These are phyloP conservation scores for Filobasidium uniguttulatum DNA, from an alignment of 1,284 basidiomycete species.

Conservation along the genomic window DNA sequence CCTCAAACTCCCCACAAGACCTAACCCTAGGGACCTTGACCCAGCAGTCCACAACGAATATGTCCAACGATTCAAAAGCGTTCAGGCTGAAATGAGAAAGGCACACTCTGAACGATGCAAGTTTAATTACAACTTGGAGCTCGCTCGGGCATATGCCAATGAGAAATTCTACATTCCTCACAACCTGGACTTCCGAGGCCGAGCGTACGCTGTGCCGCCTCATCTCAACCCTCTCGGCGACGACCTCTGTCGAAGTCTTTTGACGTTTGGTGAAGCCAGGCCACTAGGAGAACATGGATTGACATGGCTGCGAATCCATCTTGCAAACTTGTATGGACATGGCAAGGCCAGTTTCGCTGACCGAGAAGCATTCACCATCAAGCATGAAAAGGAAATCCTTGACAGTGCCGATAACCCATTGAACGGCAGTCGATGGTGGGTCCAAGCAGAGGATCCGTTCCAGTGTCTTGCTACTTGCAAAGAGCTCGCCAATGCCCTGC, in stretches of 20 bases:
- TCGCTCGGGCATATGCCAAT: slow-evolving; percentile 56
- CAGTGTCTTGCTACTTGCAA: slow-evolving; percentile 87
- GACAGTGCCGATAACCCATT: slow-evolving; percentile 80
- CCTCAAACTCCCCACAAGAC: slow-evolving; percentile 45
- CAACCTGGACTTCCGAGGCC: slow-evolving; percentile 94
- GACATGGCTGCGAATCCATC: slow-evolving; percentile 79
- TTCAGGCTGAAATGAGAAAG: slow-evolving; percentile 52
- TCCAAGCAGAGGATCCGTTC: slow-evolving; percentile 88
- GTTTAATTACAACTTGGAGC: slow-evolving; percentile 95
- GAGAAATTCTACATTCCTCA: slow-evolving; percentile 86
- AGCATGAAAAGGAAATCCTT: slow-evolving; percentile 61
- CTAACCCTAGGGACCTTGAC: slow-evolving; percentile 52
- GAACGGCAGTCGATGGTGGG: slow-evolving; percentile 74
- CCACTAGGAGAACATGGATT: slow-evolving; percentile 67
- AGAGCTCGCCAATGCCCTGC: slow-evolving; percentile 66
- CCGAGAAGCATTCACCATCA: slow-evolving; percentile 63
- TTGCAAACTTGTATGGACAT: slow-evolving; percentile 83
- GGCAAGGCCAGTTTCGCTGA: slow-evolving; percentile 94
- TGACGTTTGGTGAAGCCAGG: slow-evolving; percentile 70
- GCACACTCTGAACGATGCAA: slow-evolving; percentile 84
- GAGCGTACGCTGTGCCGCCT: slow-evolving; percentile 92
- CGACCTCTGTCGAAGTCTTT: slow-evolving; percentile 78
- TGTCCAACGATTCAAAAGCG: slow-evolving; percentile 48
- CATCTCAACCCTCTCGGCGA: slow-evolving; percentile 94
- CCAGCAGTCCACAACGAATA: slow-evolving; percentile 51